Percentiles rank a stretch among this genome's conserved stretches.
phyloP scores from a whole-genome alignment of 495 filamentous ascomycete genomes.

The Penicillium simplicissimum region DNA sequence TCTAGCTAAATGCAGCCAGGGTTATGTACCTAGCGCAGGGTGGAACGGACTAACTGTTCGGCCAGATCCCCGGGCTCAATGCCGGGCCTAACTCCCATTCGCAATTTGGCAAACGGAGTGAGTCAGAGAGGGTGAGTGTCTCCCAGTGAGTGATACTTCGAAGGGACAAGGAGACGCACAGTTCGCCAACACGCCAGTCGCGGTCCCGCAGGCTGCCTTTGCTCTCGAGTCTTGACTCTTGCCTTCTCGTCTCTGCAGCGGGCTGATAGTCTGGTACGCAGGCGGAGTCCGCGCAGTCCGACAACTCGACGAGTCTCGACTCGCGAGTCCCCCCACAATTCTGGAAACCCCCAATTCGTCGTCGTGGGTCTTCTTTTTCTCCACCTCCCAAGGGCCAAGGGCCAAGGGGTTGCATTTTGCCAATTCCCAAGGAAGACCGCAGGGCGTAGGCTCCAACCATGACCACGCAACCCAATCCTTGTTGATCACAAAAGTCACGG shows the following conservation, averaged over 20 bases:
- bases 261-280: neutral
- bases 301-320: neutral
- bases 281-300: neutral
- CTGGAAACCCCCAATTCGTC: neutral
- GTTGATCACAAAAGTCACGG: neutral
- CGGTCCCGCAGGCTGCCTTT: neutral
- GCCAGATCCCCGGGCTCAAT: too few relatives aligned
- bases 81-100: too few relatives aligned
- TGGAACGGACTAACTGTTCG: too few relatives aligned
- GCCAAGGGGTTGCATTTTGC: neutral
- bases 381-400: neutral
- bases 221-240: too few relatives aligned
- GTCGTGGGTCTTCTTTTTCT: neutral
- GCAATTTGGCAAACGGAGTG: too few relatives aligned
- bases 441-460: neutral
- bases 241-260: neutral
- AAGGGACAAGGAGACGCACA: too few relatives aligned
- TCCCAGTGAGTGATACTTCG: too few relatives aligned
- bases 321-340: neutral
- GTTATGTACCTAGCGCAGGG: too few relatives aligned
- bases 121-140: too few relatives aligned
- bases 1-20: too few relatives aligned
- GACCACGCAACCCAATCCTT: neutral
- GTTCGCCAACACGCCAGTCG: neutral
- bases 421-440: neutral